Conservation (phyloP, 1,284 basidiomycete species). For the Naganishia albida region DNA sequence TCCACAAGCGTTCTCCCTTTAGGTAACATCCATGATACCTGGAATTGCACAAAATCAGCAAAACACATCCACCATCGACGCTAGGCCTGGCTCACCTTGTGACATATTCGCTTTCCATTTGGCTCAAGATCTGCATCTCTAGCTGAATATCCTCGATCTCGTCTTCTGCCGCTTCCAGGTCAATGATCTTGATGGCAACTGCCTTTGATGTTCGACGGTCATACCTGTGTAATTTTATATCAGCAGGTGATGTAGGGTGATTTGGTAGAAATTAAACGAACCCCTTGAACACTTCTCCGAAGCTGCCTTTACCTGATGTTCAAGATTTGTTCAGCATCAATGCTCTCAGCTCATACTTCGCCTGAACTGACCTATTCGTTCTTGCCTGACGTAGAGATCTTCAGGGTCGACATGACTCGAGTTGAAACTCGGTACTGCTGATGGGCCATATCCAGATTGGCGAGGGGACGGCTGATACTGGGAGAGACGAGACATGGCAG, state of each 20-base stretch:
- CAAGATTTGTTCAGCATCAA: background rate
- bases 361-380: conserved; percentile 76
- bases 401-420: conserved; percentile 67
- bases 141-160: conserved; percentile 99
- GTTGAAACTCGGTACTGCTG: conserved; percentile 11
- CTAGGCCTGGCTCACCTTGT: conserved; percentile 66
- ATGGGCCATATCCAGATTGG: background rate
- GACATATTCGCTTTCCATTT: conserved; percentile 91
- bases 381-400: conserved; percentile 92
- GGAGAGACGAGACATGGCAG: background rate
- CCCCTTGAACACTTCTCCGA: conserved; percentile 98
- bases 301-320: conserved; percentile 82
- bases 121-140: conserved; percentile 98
- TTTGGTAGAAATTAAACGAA: conserved; percentile 48
- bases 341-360: too few species aligned
- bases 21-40: conserved; percentile 94
- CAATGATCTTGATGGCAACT: conserved; percentile 97
- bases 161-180: conserved; percentile 97
- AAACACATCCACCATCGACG: conserved; percentile 2
- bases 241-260: background rate
- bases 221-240: conserved; percentile 60
- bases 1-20: conserved; percentile 95
- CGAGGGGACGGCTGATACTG: background rate
- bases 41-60: conserved; percentile 37
- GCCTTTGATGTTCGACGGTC: conserved; percentile 90